Percentiles rank a stretch among this genome's conserved stretches.
These are phyloP conservation scores for Plectranthus barbatus DNA, from an alignment of 257 asterid species.

Conservation along the genomic window DNA sequence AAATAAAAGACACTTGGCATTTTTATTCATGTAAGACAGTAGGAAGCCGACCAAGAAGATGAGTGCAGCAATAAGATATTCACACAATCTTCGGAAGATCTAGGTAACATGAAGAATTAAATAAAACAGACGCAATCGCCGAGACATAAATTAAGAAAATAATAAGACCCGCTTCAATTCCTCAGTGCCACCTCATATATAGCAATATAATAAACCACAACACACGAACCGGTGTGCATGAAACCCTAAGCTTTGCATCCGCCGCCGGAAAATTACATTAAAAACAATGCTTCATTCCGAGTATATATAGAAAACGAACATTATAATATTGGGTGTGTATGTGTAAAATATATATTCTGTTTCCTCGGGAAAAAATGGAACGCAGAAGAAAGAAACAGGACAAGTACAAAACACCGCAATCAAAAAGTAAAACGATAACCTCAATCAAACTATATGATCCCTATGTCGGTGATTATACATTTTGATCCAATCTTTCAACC, in stretches of 20 bases:
- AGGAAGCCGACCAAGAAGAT: constrained; percentile 13
- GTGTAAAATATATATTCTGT: neutral
- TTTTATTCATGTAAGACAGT: constrained; percentile 3
- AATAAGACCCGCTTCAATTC: constrained; percentile 17
- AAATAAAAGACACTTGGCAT: neutral
- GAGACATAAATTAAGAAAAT: neutral
- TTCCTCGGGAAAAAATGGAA: too few relatives aligned
- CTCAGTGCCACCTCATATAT: constrained; percentile 15
- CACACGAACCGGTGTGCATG: neutral
- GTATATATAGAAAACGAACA: neutral
- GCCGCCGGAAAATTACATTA: constrained; percentile 14
- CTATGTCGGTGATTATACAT: too few relatives aligned
- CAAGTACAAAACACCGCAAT: too few relatives aligned
- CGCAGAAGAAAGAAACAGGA: too few relatives aligned
- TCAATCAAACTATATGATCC: too few relatives aligned
- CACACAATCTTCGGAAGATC: constrained; percentile 19
- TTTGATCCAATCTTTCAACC: too few relatives aligned
- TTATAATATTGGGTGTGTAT: neutral
- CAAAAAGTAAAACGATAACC: too few relatives aligned
- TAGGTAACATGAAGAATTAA: constrained; percentile 1
- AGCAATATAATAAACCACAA: neutral
- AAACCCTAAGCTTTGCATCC: constrained; percentile 19
- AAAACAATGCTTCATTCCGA: neutral
- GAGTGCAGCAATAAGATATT: constrained; percentile 8
- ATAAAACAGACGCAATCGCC: neutral